Evolutionary conservation across 805 yeast genomes (phyloP), one percentile per base, ranked within the genome.

Genomic region (Cyberlindnera xylosilytica): DNA sequence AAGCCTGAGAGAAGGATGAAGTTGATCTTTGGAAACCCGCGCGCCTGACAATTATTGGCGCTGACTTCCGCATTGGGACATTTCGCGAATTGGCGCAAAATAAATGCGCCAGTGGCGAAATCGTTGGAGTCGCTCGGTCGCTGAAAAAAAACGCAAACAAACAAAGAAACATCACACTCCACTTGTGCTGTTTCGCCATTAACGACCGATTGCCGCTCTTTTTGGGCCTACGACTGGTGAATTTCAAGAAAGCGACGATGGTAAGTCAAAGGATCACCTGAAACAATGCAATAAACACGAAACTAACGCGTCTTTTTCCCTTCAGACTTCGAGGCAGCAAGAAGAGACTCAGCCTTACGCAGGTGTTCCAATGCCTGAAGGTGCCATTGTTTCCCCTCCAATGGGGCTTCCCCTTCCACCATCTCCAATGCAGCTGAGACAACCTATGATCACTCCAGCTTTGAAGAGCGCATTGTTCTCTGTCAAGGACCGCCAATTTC

Each of bases 401-500:
- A 12, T 29, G 9, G 32, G 20, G 6, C 9, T 17, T 16, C n/a
- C 32, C 6, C 32, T 15, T 16, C 32, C 32, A 15, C 32, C n/a
- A 19, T 26, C 39, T 4, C 42, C 39, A n/a, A 20, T 17, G 12
- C 45, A 34, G 16, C 10, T 27, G n/a, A 37, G 38, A 32, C 44
- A 41, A 15, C 44, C 46, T 6, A 3, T 32, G 4, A 24, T 56
- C 4, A 45, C 57, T 4, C 47, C 56, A 20, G 70, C 67, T 2
- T 54, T 74, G 45, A 43, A 55, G 35, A 52, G 51, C 2, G 78
- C 79, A 1, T 56, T 76, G 6, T 65, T 65, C 46, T 68, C 67
- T 41, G 60, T 67, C 9, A 66, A 65, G 27, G 82, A 77, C 57
- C 65, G 81, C 32, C 62, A 58, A 38, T 78, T 79, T 54, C 64